These are phyloP conservation scores for Rutstroemia sp. DNA, from an alignment of 2,329 filamentous ascomycete species.

Conservation along the genomic window DNA sequence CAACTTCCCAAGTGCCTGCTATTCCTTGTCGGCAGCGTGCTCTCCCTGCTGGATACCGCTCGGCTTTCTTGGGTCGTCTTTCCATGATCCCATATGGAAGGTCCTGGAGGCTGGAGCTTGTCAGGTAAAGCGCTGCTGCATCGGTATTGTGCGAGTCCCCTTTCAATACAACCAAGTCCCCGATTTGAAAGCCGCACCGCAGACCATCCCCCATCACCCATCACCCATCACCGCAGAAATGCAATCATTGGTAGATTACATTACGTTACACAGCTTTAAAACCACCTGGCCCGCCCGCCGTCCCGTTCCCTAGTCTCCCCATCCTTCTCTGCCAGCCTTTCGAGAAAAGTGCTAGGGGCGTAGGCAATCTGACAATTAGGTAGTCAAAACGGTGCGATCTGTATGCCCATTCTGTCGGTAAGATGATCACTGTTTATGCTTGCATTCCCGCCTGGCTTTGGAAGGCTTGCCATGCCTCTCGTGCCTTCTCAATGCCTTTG, in stretches of 20 bases:
- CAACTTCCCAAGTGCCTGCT: neutral
- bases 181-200: neutral
- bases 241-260: neutral
- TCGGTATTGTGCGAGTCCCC: no score
- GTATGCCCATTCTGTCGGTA: slow-evolving; percentile 9
- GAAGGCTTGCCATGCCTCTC: neutral
- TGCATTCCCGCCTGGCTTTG: neutral
- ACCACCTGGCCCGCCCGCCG: neutral
- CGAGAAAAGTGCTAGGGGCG: neutral
- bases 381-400: slow-evolving; percentile 7
- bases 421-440: neutral
- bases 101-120: neutral
- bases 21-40: slow-evolving; percentile 6
- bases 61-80: slow-evolving; percentile 4
- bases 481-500: neutral
- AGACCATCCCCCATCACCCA: neutral
- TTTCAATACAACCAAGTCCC: neutral
- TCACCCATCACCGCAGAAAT: neutral
- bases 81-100: neutral
- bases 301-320: neutral
- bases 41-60: neutral
- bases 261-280: neutral
- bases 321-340: neutral
- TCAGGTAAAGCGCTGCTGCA: neutral
- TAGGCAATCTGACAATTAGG: neutral